A percentile compares a stretch with the other conserved stretches of the same genome.
phyloP scores from a whole-genome alignment of 2,329 filamentous ascomycete species.

The Neoascochyta sp. region DNA sequence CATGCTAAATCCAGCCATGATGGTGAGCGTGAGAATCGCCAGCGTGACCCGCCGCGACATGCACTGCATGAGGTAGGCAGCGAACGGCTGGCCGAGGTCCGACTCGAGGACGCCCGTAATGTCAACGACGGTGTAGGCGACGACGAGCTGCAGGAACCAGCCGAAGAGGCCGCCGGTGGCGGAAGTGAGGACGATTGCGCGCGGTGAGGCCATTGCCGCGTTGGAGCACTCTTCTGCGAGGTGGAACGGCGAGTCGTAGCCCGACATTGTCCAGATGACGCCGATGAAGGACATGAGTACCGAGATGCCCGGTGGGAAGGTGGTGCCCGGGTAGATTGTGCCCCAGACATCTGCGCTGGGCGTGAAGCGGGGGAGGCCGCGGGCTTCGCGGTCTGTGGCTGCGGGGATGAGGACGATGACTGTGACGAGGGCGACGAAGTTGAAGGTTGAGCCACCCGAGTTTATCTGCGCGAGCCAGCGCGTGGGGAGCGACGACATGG shows the following conservation, averaged over 20 bases:
- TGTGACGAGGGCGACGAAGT: slow-evolving; percentile 63
- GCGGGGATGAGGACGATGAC: slow-evolving; percentile 68
- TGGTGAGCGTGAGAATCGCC: slow-evolving; percentile 62
- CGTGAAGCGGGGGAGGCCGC: slow-evolving; percentile 56
- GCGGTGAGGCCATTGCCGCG: slow-evolving; percentile 64
- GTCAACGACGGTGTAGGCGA: slow-evolving; percentile 67
- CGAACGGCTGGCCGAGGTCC: slow-evolving; percentile 66
- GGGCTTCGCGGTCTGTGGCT: slow-evolving; percentile 49
- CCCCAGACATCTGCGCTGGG: slow-evolving; percentile 61
- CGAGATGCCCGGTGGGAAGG: slow-evolving; percentile 64
- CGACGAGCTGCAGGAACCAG: slow-evolving; percentile 70
- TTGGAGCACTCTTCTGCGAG: slow-evolving; percentile 73
- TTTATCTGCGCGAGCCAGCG: slow-evolving; percentile 68
- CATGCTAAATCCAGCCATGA: slow-evolving; percentile 68
- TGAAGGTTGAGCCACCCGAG: slow-evolving; percentile 66
- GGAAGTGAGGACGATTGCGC: slow-evolving; percentile 68
- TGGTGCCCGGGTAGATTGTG: slow-evolving; percentile 61
- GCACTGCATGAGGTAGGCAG: slow-evolving; percentile 64
- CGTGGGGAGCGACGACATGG: slow-evolving; percentile 68
- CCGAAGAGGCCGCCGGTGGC: slow-evolving; percentile 63
- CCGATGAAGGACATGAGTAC: slow-evolving; percentile 69
- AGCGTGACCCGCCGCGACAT: slow-evolving; percentile 59
- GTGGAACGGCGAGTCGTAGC: slow-evolving; percentile 68
- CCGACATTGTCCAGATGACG: slow-evolving; percentile 67
- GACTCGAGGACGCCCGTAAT: slow-evolving; percentile 58